Percentiles rank a stretch among this genome's conserved stretches.
These are phyloP conservation scores for Solanum acaule DNA, from an alignment of 257 asterid species.

Conservation along the genomic window DNA sequence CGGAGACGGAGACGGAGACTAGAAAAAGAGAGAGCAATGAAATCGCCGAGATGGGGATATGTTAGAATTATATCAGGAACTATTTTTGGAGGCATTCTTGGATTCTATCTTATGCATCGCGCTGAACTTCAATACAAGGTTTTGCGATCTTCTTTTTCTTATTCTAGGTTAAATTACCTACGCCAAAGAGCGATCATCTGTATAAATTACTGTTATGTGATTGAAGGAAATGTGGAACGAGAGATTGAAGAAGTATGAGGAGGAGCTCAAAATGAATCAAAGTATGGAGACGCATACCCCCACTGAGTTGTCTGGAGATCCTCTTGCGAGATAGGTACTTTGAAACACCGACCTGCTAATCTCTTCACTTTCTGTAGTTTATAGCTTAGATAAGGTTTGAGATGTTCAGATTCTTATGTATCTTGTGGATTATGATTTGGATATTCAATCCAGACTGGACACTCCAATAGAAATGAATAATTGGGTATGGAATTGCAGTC, in stretches of 20 bases:
- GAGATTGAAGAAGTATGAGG: conserved; percentile 78
- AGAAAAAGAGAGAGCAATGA: conserved; percentile 15
- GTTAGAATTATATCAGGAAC: conserved; percentile 76
- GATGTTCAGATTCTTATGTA: background rate
- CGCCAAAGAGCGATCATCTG: background rate
- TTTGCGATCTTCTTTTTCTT: background rate
- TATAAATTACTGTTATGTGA: background rate
- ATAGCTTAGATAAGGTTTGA: background rate
- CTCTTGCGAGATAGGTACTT: conserved; percentile 5
- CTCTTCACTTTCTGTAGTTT: background rate
- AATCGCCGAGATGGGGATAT: conserved; percentile 71
- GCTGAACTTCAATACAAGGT: conserved; percentile 81
- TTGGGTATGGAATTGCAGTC: background rate
- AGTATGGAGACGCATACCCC: conserved; percentile 26
- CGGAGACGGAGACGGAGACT: background rate
- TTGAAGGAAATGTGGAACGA: conserved; percentile 8
- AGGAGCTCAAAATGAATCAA: conserved; percentile 48
- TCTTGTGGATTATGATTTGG: background rate
- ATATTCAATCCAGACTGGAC: background rate
- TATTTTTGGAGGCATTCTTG: conserved; percentile 54
- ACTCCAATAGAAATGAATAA: background rate
- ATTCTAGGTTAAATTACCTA: background rate
- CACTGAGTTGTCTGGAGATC: conserved; percentile 36
- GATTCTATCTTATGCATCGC: conserved; percentile 80
- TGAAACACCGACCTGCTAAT: background rate